Evolutionary conservation across 106 monocot genomes (phyloP), one percentile per base, ranked within the genome.

Genomic region (Triglochin maritima): DNA sequence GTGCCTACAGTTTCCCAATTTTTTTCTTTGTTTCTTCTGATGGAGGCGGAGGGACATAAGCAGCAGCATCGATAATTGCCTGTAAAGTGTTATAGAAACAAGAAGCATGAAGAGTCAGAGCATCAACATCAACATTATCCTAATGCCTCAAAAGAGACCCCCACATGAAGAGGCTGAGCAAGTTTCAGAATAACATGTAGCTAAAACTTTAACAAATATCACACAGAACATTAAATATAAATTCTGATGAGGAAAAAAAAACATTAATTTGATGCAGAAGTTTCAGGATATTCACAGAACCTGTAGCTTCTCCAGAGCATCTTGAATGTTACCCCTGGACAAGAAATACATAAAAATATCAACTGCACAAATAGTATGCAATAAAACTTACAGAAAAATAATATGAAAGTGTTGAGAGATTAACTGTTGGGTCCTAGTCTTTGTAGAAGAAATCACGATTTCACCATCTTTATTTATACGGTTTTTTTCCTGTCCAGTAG

Each of bases 31-130:
- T 87, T 50, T 96, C 90, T 72, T 96, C 95, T 58, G 90, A 85
- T 74, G 95, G 95, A 50, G 95, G 95, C 17, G 90, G 90, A 11
- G 90, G 90, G 50, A 96, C 87, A 70, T 96, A 96, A n/a, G 90
- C 80, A 55, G 95, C 95, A 53, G 87, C 87, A 85, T 90, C 90
- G 71, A 96, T 86, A 61, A 96, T 90, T 50, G 81, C 83, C 90
- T 94, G 56, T 75, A 9, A 54, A 71, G 15, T 14, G 44, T 6
- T 17, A 73, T 6, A 14, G 44, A 56, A 2, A 6, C 15, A 16
- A 67, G 54, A 42, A 44, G 2, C 14, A 17, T 17, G 6, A 65
- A 8, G 17, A 65, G 29, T 29, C 5, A 7, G 13, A 50, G 14
- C 3, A 49, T 50, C 6, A 17, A 62, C 43, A 44, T 41, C 29